phyloP scores from a whole-genome alignment of 164 flowering plant species.

The Houttuynia cordata region DNA sequence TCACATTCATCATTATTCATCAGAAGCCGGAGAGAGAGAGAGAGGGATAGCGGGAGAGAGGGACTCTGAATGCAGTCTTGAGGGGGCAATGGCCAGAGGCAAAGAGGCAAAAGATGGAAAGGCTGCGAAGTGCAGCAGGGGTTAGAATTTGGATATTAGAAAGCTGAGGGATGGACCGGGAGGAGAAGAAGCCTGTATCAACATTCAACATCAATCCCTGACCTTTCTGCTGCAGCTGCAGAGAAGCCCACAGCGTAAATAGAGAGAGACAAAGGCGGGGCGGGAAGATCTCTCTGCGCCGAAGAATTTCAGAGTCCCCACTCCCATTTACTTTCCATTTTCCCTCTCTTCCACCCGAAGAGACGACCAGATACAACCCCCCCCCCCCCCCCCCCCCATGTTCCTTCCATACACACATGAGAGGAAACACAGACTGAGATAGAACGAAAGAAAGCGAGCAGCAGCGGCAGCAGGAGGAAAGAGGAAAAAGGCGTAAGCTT shows the following conservation, averaged over 20 bases:
- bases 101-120: conserved; percentile 6
- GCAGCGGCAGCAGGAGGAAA: neutral
- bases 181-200: neutral
- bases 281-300: conserved; percentile 6
- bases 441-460: neutral
- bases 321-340: conserved; percentile 1
- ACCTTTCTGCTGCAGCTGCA: conserved; percentile 4
- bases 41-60: neutral
- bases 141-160: neutral
- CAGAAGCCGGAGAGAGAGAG: neutral
- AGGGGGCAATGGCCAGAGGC: conserved; percentile 11
- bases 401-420: too few species aligned
- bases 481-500: neutral
- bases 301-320: conserved; percentile 15
- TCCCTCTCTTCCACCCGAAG: neutral
- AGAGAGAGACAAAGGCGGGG: conserved; percentile 6
- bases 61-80: neutral
- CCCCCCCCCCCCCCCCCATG: too few species aligned
- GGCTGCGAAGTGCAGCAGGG: neutral
- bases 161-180: neutral
- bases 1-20: neutral
- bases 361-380: too few species aligned
- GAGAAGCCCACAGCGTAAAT: conserved; percentile 1
- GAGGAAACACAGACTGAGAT: neutral
- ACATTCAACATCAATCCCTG: neutral